phyloP scores from a whole-genome alignment of 768 basidiomycete species.

The Calocera viscosa region DNA sequence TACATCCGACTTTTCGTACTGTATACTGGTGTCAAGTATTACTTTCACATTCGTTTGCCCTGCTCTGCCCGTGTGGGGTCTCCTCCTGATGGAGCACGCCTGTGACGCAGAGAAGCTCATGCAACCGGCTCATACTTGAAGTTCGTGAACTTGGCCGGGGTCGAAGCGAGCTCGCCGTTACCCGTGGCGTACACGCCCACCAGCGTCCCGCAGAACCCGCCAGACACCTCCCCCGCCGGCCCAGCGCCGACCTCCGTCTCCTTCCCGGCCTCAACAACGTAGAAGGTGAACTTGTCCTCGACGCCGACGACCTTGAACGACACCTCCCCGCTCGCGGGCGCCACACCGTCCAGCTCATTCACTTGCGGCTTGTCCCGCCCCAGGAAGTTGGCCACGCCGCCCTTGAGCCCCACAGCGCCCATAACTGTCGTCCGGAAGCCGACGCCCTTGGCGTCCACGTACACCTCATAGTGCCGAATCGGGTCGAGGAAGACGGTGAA shows the following conservation, averaged over 20 bases:
- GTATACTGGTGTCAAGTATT: no score
- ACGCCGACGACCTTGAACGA: neutral
- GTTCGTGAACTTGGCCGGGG: neutral
- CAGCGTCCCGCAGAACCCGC: neutral
- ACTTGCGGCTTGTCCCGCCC: neutral
- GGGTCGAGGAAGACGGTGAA: conserved; percentile 6
- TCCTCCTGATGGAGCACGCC: neutral
- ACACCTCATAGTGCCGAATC: conserved; percentile 1
- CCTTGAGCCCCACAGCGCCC: neutral
- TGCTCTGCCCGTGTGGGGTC: no score
- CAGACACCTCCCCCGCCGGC: neutral
- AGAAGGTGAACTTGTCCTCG: conserved; percentile 5
- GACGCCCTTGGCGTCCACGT: neutral
- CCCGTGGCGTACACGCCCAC: conserved; percentile 2
- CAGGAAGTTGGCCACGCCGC: conserved; percentile 1
- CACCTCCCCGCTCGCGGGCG: neutral
- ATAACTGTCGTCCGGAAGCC: neutral
- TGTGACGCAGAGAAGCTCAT: neutral
- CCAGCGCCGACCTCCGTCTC: neutral
- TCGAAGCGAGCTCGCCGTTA: neutral
- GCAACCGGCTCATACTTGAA: conserved; percentile 7
- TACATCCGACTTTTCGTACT: no score
- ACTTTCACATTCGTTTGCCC: neutral
- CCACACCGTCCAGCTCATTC: neutral
- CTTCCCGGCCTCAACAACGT: neutral